Evolutionary conservation across 805 yeast species (phyloP), one percentile per base, ranked within the genome.

Genomic region (Ogataea methanolica): DNA sequence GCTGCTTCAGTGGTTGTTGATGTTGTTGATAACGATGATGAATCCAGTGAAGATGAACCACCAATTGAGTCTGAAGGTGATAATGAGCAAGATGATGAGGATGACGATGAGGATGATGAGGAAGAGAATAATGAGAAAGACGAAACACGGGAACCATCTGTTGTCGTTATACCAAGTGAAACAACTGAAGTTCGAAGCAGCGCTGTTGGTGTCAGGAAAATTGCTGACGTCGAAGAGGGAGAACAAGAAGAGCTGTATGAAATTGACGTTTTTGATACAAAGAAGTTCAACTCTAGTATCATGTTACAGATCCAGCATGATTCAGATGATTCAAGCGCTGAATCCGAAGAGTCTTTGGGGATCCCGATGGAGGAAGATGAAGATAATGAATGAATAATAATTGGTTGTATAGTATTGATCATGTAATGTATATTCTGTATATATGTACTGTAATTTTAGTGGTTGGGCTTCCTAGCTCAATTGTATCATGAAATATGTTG

Each of bases 351-450:
- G 5, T 47, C 50, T 12, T 16, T 42, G 9, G 48, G 45, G 14
- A 53, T 58, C 22, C 62, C 62, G 4, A 16, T 55, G 41, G 60
- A 50, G 22, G 54, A 48, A 42, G 59, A 53, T 23, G 59, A 55
- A 41, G 59, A 55, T 2, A 54, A 49, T 14, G 31, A 47, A 44
- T 14, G 46, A 38, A 33, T 43, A 22, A 34, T 16, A 12, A 16
- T 21, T 22, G 31, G 15, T 3, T n/a, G 33, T 34, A 8, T 34
- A 21, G n/a, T 26, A 21, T 15, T 23, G 15, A 21, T 35, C 19
- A 22, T 33, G 14, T 33, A 33, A 22, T 36, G 16, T 29, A 29
- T 23, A n/a, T 16, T 36, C 9, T 34, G 42, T 40, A 40, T 40
- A 11, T 40, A 9, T 26, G 11, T 26, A 26, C 31, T 26, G 9